A percentile compares a stretch with the other conserved stretches of the same genome.
These are phyloP conservation scores for Phaeosphaeriaceae sp. DNA, from an alignment of 2,329 filamentous ascomycete genomes.

Conservation along the genomic window DNA sequence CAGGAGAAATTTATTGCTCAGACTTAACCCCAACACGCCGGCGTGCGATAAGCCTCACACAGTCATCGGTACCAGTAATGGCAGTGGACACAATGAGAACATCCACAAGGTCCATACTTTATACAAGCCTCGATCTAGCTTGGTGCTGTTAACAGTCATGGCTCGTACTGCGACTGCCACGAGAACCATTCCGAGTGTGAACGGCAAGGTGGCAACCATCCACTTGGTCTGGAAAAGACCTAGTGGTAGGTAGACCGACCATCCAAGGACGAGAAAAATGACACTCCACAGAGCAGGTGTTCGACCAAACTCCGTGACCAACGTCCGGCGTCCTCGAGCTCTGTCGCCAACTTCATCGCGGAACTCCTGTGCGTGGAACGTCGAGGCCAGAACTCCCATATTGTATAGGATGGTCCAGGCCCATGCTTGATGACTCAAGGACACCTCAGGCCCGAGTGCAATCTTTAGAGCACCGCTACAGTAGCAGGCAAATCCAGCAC, in stretches of 20 bases:
- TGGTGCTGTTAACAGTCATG: background rate
- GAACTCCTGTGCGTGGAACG: constrained; percentile 52
- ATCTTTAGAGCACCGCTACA: constrained; percentile 39
- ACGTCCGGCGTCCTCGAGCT: constrained; percentile 82
- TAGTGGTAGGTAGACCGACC: constrained; percentile 19
- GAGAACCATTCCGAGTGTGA: constrained; percentile 11
- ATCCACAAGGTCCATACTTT: constrained; percentile 25
- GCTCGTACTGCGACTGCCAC: constrained; percentile 7
- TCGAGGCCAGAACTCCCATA: constrained; percentile 42
- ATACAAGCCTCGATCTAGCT: constrained; percentile 20
- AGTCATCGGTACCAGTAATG: constrained; percentile 4
- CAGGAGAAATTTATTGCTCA: no score
- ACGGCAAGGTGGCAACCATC: constrained; percentile 9
- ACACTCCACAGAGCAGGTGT: constrained; percentile 15
- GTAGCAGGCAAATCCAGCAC: constrained; percentile 36
- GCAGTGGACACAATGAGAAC: constrained; percentile 20
- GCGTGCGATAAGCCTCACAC: background rate
- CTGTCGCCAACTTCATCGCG: constrained; percentile 39
- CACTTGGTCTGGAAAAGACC: constrained; percentile 11
- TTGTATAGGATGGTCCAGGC: constrained; percentile 42
- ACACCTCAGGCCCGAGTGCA: constrained; percentile 10
- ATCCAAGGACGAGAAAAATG: constrained; percentile 14
- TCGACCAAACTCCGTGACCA: constrained; percentile 78
- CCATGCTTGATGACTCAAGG: constrained; percentile 14
- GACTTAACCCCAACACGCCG: background rate